These are phyloP conservation scores for Serpula lacrymans DNA, from an alignment of 768 basidiomycete species.

Conservation along the genomic window DNA sequence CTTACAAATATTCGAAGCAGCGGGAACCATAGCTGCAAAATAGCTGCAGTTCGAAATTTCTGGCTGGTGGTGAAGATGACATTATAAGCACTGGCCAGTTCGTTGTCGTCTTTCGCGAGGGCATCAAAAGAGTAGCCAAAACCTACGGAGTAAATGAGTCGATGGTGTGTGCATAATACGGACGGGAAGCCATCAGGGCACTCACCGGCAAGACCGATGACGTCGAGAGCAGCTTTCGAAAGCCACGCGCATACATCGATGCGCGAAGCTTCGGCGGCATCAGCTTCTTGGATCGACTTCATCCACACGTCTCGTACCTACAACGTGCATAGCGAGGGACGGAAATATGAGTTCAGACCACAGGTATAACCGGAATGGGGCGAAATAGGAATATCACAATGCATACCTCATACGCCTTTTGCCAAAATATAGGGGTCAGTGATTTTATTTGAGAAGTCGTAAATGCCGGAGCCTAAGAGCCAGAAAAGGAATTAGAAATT, in stretches of 20 bases:
- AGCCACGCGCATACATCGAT: slow-evolving; percentile 67
- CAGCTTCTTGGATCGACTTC: slow-evolving; percentile 14
- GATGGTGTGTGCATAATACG: not conserved
- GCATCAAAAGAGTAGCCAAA: slow-evolving; percentile 56
- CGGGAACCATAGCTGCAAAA: slow-evolving; percentile 59
- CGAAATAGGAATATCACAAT: too few species aligned
- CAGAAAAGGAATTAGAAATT: slow-evolving; percentile 8
- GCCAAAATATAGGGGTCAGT: slow-evolving; percentile 54
- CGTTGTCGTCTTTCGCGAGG: slow-evolving; percentile 43
- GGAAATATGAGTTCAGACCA: too few species aligned
- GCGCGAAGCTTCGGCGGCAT: not conserved
- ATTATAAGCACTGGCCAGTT: slow-evolving; percentile 53
- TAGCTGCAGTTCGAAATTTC: slow-evolving; percentile 48
- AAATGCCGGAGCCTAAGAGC: slow-evolving; percentile 47
- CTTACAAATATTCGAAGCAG: slow-evolving; percentile 51
- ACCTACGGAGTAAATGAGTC: slow-evolving; percentile 31
- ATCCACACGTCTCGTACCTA: slow-evolving; percentile 49
- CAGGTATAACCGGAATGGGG: too few species aligned
- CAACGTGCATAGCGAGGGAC: too few species aligned
- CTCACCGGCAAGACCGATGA: slow-evolving; percentile 69
- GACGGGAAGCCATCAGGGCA: not conserved
- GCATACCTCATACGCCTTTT: slow-evolving; percentile 51
- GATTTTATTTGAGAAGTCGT: slow-evolving; percentile 45
- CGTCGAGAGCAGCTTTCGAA: slow-evolving; percentile 66
- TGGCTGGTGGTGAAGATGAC: slow-evolving; percentile 52